Percentiles rank a stretch among this genome's conserved stretches.
These are phyloP conservation scores for Trichophaea hybrida DNA, from an alignment of 2,329 filamentous ascomycete species.

Conservation along the genomic window DNA sequence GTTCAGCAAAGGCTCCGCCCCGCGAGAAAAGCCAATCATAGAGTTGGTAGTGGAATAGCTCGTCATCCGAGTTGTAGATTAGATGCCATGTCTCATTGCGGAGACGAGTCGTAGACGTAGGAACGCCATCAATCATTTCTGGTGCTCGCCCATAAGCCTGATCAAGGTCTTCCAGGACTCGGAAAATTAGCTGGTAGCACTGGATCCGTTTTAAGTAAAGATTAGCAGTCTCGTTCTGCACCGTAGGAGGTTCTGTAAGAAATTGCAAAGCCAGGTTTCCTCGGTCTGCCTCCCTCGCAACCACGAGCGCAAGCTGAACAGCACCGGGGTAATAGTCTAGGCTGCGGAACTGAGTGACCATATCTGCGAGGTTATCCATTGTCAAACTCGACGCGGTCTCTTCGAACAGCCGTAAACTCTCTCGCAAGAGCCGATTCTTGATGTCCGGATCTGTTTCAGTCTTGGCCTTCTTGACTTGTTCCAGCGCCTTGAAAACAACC, in stretches of 20 bases:
- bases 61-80: constrained; percentile 74
- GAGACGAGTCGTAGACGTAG: constrained; percentile 61
- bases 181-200: constrained; percentile 79
- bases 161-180: constrained; percentile 67
- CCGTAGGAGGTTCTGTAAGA: constrained; percentile 64
- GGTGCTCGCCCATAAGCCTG: constrained; percentile 52
- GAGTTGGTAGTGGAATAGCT: constrained; percentile 90
- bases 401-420: constrained; percentile 76
- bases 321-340: constrained; percentile 82
- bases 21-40: constrained; percentile 93
- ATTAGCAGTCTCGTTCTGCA: constrained; percentile 36
- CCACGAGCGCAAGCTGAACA: constrained; percentile 70
- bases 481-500: constrained; percentile 94
- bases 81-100: constrained; percentile 79
- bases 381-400: constrained; percentile 74
- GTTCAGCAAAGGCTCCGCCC: constrained; percentile 55
- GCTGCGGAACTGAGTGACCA: constrained; percentile 62
- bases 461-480: constrained; percentile 82
- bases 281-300: constrained; percentile 72
- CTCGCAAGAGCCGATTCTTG: constrained; percentile 66
- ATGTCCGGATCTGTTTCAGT: constrained; percentile 59
- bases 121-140: constrained; percentile 61
- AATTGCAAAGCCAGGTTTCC: constrained; percentile 74
- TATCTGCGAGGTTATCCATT: constrained; percentile 62
- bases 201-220: constrained; percentile 57